A percentile compares a stretch with the other conserved stretches of the same genome.
Evolutionary conservation across 108 stramenopile genomes (phyloP).

Genomic region (Skeletonema marinoi): DNA sequence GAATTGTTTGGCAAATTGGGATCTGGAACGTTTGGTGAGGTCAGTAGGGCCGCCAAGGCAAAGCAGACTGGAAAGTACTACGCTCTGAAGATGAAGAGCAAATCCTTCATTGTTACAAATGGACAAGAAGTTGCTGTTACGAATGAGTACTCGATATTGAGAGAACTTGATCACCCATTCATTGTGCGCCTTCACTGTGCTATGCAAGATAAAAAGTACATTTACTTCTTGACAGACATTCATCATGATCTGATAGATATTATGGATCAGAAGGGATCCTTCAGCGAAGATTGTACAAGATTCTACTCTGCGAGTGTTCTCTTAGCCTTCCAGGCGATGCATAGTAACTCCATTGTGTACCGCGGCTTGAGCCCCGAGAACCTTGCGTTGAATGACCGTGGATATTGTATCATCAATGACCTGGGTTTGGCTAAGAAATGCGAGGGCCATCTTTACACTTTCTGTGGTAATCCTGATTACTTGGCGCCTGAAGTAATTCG

Average conservation of each 20-base stretch:
- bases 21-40: constrained; percentile 46
- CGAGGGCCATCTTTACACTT: constrained; percentile 66
- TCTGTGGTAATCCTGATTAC: constrained; percentile 67
- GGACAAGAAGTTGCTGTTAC: constrained; percentile 34
- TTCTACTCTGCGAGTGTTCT: constrained; percentile 60
- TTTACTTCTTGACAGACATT: constrained; percentile 58
- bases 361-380: constrained; percentile 66
- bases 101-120: constrained; percentile 38
- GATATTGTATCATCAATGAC: constrained; percentile 65
- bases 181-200: constrained; percentile 42
- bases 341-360: constrained; percentile 43
- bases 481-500: constrained; percentile 66
- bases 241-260: constrained; percentile 38
- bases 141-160: constrained; percentile 44
- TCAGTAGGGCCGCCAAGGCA: constrained; percentile 34
- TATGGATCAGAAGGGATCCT: constrained; percentile 18
- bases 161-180: constrained; percentile 49
- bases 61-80: constrained; percentile 37
- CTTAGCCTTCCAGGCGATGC: constrained; percentile 43
- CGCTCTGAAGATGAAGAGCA: constrained; percentile 46
- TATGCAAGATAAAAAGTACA: constrained; percentile 48
- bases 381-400: constrained; percentile 52
- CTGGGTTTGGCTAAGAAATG: constrained; percentile 68
- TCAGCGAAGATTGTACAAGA: constrained; percentile 44
- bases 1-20: constrained; percentile 21